Evolutionary conservation across 2,329 filamentous ascomycete species (phyloP).

Genomic region (Penicillium psychrosexuale): DNA sequence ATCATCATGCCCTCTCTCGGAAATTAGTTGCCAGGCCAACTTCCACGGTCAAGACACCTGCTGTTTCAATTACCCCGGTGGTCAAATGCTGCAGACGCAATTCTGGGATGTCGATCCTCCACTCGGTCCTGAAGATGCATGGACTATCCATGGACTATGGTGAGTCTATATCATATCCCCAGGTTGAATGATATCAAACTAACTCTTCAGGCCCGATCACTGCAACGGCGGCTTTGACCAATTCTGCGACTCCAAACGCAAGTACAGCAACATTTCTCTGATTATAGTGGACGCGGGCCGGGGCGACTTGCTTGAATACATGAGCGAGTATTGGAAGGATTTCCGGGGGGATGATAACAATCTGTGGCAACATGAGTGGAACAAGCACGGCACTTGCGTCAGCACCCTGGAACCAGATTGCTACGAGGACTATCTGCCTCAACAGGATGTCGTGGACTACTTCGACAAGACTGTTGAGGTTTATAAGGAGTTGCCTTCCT

Average conservation of each 20-base stretch:
- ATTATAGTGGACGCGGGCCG: constrained; percentile 58
- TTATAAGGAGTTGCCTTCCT: constrained; percentile 65
- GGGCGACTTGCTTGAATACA: constrained; percentile 59
- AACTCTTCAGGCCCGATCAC: constrained; percentile 54
- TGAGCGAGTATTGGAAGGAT: constrained; percentile 71
- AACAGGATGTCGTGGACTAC: constrained; percentile 66
- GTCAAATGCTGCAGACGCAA: constrained; percentile 69
- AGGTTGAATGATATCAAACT: neutral
- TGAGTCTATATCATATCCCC: constrained; percentile 26
- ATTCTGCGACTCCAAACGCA: constrained; percentile 61
- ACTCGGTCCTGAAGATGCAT: constrained; percentile 64
- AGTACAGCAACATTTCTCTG: constrained; percentile 62
- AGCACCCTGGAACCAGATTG: constrained; percentile 65
- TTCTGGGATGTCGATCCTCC: constrained; percentile 71
- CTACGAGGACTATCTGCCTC: constrained; percentile 59
- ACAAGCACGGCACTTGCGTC: constrained; percentile 73
- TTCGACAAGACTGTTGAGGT: constrained; percentile 64
- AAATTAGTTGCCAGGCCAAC: constrained; percentile 63
- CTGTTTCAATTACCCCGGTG: constrained; percentile 71
- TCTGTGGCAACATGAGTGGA: constrained; percentile 74
- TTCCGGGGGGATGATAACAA: constrained; percentile 60
- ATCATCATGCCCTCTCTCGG: constrained; percentile 33
- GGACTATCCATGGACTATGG: constrained; percentile 73
- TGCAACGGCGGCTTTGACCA: constrained; percentile 69
- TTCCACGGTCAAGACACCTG: constrained; percentile 62